Conservation (phyloP, 2,329 filamentous ascomycete genomes). For the Ascochyta pisi region DNA sequence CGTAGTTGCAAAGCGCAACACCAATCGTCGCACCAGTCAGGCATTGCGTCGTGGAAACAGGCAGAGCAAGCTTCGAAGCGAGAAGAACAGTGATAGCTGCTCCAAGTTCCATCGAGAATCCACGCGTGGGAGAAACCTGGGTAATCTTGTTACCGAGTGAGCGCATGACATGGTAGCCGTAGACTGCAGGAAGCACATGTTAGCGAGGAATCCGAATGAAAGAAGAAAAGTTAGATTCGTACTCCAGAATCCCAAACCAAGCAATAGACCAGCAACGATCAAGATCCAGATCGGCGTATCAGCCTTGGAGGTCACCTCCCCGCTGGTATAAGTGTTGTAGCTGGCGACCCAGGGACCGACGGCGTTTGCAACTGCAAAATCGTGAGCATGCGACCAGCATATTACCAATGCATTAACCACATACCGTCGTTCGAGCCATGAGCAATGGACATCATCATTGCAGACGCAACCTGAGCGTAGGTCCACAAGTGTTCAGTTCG, state of each 20-base stretch:
- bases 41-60: slow-evolving; percentile 70
- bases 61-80: slow-evolving; percentile 67
- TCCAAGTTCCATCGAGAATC: slow-evolving; percentile 45
- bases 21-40: slow-evolving; percentile 35
- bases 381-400: not conserved
- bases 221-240: slow-evolving; percentile 58
- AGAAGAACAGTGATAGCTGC: slow-evolving; percentile 68
- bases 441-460: slow-evolving; percentile 75
- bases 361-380: slow-evolving; percentile 59
- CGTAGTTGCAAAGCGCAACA: slow-evolving; percentile 38
- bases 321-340: slow-evolving; percentile 65
- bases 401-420: not conserved
- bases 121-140: slow-evolving; percentile 66
- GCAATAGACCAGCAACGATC: slow-evolving; percentile 59
- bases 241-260: slow-evolving; percentile 64
- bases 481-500: slow-evolving; percentile 58
- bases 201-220: not conserved
- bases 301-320: slow-evolving; percentile 54
- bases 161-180: slow-evolving; percentile 62
- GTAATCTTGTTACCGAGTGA: slow-evolving; percentile 68
- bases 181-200: not conserved
- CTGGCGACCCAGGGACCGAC: slow-evolving; percentile 65
- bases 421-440: slow-evolving; percentile 70
- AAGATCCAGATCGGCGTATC: slow-evolving; percentile 68
- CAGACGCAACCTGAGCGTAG: slow-evolving; percentile 55